Percentiles rank a stretch among this genome's conserved stretches.
These are phyloP conservation scores for Candida morakotiae DNA, from an alignment of 805 yeast species.

Conservation along the genomic window DNA sequence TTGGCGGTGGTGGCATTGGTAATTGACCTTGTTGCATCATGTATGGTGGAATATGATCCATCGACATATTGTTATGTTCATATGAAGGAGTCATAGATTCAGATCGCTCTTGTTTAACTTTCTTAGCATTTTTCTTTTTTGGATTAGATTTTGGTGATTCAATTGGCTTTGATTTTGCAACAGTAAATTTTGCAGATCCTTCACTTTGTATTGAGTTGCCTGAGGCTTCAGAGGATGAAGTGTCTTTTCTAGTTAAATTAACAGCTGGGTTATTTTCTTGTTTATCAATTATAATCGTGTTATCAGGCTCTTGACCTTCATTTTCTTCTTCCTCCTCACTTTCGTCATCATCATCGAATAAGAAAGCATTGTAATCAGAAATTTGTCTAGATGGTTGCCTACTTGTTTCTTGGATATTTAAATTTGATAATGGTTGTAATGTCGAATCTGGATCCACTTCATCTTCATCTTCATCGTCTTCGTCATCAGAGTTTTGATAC, in stretches of 20 bases:
- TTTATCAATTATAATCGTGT: not conserved
- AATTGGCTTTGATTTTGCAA: constrained; percentile 2
- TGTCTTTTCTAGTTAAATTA: constrained; percentile 5
- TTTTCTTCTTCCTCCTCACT: constrained; percentile 8
- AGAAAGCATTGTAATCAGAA: constrained; percentile 22
- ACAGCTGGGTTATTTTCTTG: not conserved
- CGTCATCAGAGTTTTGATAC: constrained; percentile 8
- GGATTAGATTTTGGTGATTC: not conserved
- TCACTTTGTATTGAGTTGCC: constrained; percentile 29
- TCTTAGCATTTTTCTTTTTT: constrained; percentile 2
- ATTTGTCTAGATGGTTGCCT: constrained; percentile 16
- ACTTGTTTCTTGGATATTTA: constrained; percentile 9
- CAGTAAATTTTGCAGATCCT: constrained; percentile 8
- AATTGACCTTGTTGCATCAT: constrained; percentile 4
- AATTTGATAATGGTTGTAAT: not conserved
- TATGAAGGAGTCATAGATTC: not conserved
- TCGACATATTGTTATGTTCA: not conserved
- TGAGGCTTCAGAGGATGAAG: constrained; percentile 11
- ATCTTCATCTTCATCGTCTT: constrained; percentile 6
- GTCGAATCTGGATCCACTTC: constrained; percentile 1
- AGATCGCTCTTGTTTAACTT: not conserved
- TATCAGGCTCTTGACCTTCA: not conserved
- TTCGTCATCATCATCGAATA: constrained; percentile 17
- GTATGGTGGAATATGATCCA: constrained; percentile 1
- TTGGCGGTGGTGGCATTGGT: constrained; percentile 3